Conservation (phyloP, 768 basidiomycete genomes). For the Pleurotus citrinopileatus region DNA sequence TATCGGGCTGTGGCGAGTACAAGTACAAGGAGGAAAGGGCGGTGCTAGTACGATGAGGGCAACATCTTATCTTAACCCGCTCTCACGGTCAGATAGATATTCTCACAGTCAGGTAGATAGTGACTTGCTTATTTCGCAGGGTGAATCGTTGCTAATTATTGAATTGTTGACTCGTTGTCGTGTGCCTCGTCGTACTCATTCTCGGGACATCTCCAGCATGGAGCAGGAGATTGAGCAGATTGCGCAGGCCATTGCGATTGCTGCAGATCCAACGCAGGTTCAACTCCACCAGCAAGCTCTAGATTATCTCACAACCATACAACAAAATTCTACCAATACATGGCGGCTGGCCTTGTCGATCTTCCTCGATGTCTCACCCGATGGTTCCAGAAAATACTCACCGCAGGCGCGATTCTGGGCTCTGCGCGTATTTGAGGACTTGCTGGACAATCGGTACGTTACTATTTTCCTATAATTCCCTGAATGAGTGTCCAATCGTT, state of each 20-base stretch:
- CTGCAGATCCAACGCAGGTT: conserved; percentile 73
- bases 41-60: background rate
- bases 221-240: conserved; percentile 74
- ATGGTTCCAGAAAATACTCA: conserved; percentile 66
- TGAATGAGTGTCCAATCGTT: background rate
- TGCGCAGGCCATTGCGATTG: conserved; percentile 84
- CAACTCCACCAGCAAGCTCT: conserved; percentile 83
- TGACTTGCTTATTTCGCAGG: background rate
- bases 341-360: conserved; percentile 82
- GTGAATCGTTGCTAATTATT: background rate
- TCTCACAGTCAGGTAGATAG: conserved; percentile 3
- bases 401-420: conserved; percentile 78
- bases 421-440: conserved; percentile 76
- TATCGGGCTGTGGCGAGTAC: background rate
- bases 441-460: conserved; percentile 78
- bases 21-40: too few relatives aligned
- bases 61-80: conserved; percentile 7
- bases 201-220: conserved; percentile 39
- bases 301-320: conserved; percentile 74
- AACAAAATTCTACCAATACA: conserved; percentile 68
- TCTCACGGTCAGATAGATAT: background rate
- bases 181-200: background rate
- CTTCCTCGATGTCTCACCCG: conserved; percentile 59
- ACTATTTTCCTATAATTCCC: conserved; percentile 6
- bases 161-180: background rate